Conservation (phyloP, 169 alveolate species). For the Theileria parva region DNA sequence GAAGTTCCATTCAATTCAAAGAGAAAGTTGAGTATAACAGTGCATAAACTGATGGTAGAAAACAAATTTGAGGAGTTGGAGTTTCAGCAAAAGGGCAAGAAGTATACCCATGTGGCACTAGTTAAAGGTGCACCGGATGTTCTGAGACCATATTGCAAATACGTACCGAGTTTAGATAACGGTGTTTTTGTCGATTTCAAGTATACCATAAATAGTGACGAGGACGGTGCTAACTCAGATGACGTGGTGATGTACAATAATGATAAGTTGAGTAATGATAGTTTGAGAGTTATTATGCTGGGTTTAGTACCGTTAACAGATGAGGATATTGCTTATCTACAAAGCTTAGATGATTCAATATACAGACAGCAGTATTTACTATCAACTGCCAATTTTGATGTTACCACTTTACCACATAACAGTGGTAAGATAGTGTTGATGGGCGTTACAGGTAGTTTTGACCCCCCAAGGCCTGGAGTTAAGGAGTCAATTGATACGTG, state of each 20-base stretch:
- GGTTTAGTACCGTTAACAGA: slow-evolving; percentile 82
- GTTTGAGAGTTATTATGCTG: slow-evolving; percentile 85
- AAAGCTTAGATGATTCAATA: slow-evolving; percentile 78
- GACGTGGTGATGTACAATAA: slow-evolving; percentile 49
- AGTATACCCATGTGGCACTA: slow-evolving; percentile 84
- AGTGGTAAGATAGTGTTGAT: slow-evolving; percentile 57
- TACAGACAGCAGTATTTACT: slow-evolving; percentile 64
- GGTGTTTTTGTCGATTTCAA: not conserved
- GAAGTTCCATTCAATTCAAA: slow-evolving; percentile 88
- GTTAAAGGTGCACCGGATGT: slow-evolving; percentile 90
- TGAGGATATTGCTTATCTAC: slow-evolving; percentile 67
- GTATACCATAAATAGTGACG: slow-evolving; percentile 21
- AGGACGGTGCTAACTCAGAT: slow-evolving; percentile 8
- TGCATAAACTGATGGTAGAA: slow-evolving; percentile 73
- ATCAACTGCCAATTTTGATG: not conserved
- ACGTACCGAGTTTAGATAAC: slow-evolving; percentile 23
- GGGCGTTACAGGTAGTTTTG: slow-evolving; percentile 89
- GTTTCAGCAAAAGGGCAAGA: slow-evolving; percentile 7
- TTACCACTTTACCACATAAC: too few species aligned
- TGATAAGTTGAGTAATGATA: slow-evolving; percentile 73
- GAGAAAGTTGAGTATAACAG: slow-evolving; percentile 87
- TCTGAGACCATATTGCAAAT: slow-evolving; percentile 42
- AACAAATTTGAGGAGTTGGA: slow-evolving; percentile 68
- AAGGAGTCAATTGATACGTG: slow-evolving; percentile 94
- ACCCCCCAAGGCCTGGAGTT: slow-evolving; percentile 97